Evolutionary conservation across 768 basidiomycete species (phyloP), one percentile per base, ranked within the genome.

Genomic region (Dacryopinax spathularia): DNA sequence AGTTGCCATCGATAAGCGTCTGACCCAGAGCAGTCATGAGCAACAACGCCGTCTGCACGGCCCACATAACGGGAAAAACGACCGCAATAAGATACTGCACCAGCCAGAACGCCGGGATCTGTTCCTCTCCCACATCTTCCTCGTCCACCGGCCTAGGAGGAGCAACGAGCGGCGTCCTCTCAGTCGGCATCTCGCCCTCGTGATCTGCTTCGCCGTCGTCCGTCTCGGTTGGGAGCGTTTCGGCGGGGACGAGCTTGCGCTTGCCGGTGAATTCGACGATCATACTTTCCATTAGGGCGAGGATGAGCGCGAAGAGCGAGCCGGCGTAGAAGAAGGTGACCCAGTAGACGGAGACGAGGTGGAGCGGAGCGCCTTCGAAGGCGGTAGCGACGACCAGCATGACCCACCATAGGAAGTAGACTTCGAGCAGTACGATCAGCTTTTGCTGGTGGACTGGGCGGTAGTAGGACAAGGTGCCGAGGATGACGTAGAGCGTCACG

Each of bases 1-100:
- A 76, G 33, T 78, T 82, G 15, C 87, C 88, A 66, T 89, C 87
- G 0, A 77, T 75, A 5, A 87, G 71, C 0, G 84, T 85, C 70
- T 89, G 85, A 27, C 75, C 71, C 67, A 81, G 69, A 2, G 81
- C 77, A 27, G 72, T 75, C 2, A 87, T 44, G 18, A 82, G 20
- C 34, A 84, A 66, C 27, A 82, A 66, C 0, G 73, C 72, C 31
- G 84, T 73, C 68, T 88, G 81, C 59, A 75, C 75, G 12, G 84
- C 64, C 37, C 88, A 69, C 13, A 84, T 75, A 1, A 81, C 75
- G 0, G 84, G 81, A 0, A 82, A 59, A 2, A 83, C 81, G 1
- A 87, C 77, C 0, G 80, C 75, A 4, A 85, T 65, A 2, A 86
- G 59, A 37, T 85, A 69, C 69, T 88, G 84, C 37, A 80, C 65